phyloP scores from a whole-genome alignment of 768 basidiomycete genomes.

The Mycena galericulata region DNA sequence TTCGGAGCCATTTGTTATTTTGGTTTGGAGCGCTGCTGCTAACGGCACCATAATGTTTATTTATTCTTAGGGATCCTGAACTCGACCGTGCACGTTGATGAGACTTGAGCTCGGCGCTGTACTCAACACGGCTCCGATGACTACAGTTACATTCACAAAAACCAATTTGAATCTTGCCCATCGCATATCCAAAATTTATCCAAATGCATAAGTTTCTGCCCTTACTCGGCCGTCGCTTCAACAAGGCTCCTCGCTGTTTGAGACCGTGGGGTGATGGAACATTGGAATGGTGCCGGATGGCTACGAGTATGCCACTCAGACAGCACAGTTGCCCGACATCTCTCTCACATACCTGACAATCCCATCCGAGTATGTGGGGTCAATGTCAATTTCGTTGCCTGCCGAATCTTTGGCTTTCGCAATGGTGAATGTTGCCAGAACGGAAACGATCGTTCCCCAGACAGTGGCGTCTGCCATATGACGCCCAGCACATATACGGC shows the following conservation, averaged over 20 bases:
- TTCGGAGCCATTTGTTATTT: too few relatives aligned
- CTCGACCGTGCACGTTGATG: too few relatives aligned
- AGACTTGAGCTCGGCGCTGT: too few relatives aligned
- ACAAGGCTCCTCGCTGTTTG: slow-evolving; percentile 8
- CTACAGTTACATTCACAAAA: too few relatives aligned
- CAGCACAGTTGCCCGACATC: too few relatives aligned
- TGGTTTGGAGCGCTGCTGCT: too few relatives aligned
- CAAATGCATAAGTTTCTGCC: background rate
- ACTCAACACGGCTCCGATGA: too few relatives aligned
- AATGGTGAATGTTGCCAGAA: slow-evolving; percentile 18
- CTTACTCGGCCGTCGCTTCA: background rate
- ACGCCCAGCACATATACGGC: slow-evolving; percentile 21
- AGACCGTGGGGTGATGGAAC: slow-evolving; percentile 19
- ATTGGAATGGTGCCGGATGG: slow-evolving; percentile 11
- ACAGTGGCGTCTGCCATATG: slow-evolving; percentile 11
- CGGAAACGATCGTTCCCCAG: slow-evolving; percentile 17
- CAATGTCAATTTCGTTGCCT: slow-evolving; percentile 58
- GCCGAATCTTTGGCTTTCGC: slow-evolving; percentile 50
- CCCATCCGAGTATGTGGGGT: slow-evolving; percentile 9
- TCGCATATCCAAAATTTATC: too few relatives aligned
- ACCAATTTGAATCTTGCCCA: too few relatives aligned
- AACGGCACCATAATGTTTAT: too few relatives aligned
- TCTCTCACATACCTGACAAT: slow-evolving; percentile 11
- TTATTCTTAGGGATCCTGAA: too few relatives aligned
- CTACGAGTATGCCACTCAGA: background rate